phyloP scores from a whole-genome alignment of 768 basidiomycete species.

The Lactifluus hygrophoroides region DNA sequence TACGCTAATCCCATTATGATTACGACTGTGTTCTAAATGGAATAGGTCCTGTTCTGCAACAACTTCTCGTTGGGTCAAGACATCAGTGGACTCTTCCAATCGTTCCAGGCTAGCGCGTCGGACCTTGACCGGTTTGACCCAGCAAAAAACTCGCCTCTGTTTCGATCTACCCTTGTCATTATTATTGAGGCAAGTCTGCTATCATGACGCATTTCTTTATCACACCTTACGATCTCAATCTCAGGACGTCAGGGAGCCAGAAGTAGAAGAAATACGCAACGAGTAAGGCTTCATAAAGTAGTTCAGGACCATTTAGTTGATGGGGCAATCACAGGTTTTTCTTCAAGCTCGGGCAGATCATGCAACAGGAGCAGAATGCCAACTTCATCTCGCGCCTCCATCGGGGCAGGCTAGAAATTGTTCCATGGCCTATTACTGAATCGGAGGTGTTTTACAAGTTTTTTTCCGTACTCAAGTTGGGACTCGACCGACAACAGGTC shows the following conservation, averaged over 20 bases:
- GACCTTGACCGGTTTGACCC: conserved; percentile 58
- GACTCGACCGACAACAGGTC: conserved; percentile 39
- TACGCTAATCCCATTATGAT: conserved; percentile 23
- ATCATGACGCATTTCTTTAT: not conserved
- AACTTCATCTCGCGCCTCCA: conserved; percentile 59
- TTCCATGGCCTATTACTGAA: conserved; percentile 63
- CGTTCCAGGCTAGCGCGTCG: conserved; percentile 50
- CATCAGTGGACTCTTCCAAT: conserved; percentile 54
- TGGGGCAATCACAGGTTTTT: conserved; percentile 36
- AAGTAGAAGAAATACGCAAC: conserved; percentile 46
- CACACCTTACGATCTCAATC: not conserved
- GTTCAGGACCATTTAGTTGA: not conserved
- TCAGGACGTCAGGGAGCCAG: conserved; percentile 59
- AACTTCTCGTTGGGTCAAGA: conserved; percentile 56
- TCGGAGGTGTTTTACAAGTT: conserved; percentile 50
- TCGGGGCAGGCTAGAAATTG: conserved; percentile 43
- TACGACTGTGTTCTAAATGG: conserved; percentile 27
- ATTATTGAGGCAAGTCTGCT: conserved; percentile 52
- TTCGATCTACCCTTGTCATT: conserved; percentile 50
- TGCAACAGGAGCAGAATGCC: conserved; percentile 48
- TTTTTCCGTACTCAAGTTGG: conserved; percentile 40
- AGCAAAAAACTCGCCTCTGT: conserved; percentile 46
- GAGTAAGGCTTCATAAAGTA: conserved; percentile 37
- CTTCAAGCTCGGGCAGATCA: conserved; percentile 50
- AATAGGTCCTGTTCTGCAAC: conserved; percentile 53